phyloP scores from a whole-genome alignment of 1,284 basidiomycete genomes.

The Cystobasidium sp. region DNA sequence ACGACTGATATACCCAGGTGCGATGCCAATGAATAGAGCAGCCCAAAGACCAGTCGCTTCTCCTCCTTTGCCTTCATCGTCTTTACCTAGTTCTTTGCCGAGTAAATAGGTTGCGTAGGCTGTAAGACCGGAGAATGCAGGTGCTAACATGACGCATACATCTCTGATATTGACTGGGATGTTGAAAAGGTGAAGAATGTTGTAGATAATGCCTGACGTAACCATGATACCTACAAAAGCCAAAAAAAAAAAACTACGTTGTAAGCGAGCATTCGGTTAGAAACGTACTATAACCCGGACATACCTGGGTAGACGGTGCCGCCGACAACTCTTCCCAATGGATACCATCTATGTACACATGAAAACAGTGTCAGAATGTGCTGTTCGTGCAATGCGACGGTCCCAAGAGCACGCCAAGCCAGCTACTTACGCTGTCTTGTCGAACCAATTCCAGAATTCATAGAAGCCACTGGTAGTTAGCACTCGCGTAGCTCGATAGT shows the following conservation, averaged over 20 bases:
- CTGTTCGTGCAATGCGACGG: not conserved
- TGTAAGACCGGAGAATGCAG: conserved; percentile 93
- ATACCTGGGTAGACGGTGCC: conserved; percentile 91
- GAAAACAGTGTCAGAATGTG: not conserved
- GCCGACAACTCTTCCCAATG: conserved; percentile 94
- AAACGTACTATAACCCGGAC: conserved; percentile 17
- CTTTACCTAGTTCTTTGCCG: conserved; percentile 78
- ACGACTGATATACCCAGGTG: conserved; percentile 94
- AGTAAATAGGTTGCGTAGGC: conserved; percentile 70
- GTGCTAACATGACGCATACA: conserved; percentile 94
- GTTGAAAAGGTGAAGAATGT: conserved; percentile 80
- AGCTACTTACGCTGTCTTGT: conserved; percentile 70
- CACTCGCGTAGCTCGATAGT: conserved; percentile 78
- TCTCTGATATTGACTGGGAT: conserved; percentile 98
- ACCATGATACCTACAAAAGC: conserved; percentile 75
- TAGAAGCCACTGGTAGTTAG: conserved; percentile 92
- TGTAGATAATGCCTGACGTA: conserved; percentile 95
- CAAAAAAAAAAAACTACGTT: not conserved
- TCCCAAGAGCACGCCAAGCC: not conserved
- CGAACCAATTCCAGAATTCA: conserved; percentile 99
- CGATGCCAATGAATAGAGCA: conserved; percentile 98
- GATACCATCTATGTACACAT: conserved; percentile 66
- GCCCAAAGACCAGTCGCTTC: conserved; percentile 92
- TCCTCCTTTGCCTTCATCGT: conserved; percentile 61
- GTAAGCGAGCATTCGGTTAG: not conserved